These are phyloP conservation scores for Tuber umbilicatum DNA, from an alignment of 495 filamentous ascomycete species.

Conservation along the genomic window DNA sequence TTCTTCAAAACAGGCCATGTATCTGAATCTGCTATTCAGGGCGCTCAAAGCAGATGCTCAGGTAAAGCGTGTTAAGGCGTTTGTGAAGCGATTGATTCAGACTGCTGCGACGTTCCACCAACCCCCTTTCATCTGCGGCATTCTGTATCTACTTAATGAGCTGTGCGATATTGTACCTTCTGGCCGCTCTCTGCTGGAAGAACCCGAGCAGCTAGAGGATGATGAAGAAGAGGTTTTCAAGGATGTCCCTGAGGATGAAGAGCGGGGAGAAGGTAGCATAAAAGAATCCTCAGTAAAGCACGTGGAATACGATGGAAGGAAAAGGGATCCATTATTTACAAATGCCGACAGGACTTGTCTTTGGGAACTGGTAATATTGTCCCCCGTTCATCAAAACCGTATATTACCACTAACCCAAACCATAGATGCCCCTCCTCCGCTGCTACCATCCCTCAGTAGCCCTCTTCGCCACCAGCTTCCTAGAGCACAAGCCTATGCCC, in stretches of 20 bases:
- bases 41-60: conserved; percentile 80
- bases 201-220: conserved; percentile 65
- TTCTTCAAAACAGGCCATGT: conserved; percentile 91
- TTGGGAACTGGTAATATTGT: conserved; percentile 70
- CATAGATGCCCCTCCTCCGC: conserved; percentile 59
- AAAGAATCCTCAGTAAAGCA: conserved; percentile 13
- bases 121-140: conserved; percentile 82
- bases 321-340: conserved; percentile 82
- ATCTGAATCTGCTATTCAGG: conserved; percentile 84
- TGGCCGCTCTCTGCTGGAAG: conserved; percentile 63
- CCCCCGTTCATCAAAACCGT: background rate
- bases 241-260: conserved; percentile 58
- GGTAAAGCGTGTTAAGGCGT: conserved; percentile 84
- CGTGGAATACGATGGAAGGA: conserved; percentile 69
- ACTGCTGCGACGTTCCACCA: conserved; percentile 74
- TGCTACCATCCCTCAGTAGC: conserved; percentile 96
- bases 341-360: conserved; percentile 84
- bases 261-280: conserved; percentile 8
- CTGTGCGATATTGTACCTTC: conserved; percentile 68
- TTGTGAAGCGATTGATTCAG: conserved; percentile 86
- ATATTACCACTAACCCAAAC: conserved; percentile 11
- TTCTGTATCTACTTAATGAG: conserved; percentile 79
- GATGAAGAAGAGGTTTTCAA: conserved; percentile 58
- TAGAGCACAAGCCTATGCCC: conserved; percentile 60
- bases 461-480: conserved; percentile 66